phyloP scores from a whole-genome alignment of 148 eudicot genomes.

The Spergularia bocconei region DNA sequence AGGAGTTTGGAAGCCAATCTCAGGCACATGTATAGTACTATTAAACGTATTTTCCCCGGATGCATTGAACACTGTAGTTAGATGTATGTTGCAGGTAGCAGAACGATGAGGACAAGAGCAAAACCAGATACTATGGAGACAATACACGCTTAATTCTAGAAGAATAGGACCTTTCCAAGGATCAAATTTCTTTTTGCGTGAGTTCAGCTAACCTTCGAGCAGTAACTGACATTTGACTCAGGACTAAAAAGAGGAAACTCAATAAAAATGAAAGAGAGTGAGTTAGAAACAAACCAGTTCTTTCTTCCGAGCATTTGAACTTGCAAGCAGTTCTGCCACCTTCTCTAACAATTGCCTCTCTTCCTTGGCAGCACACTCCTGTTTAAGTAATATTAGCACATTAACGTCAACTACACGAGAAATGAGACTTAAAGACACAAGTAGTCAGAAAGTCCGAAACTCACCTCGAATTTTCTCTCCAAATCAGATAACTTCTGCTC shows the following conservation, averaged over 20 bases:
- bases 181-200: not conserved
- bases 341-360: slow-evolving; percentile 78
- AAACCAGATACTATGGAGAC: not conserved
- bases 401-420: not conserved
- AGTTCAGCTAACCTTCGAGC: not conserved
- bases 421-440: slow-evolving; percentile 13
- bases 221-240: slow-evolving; percentile 5
- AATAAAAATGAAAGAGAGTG: not conserved
- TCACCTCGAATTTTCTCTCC: slow-evolving; percentile 89
- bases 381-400: slow-evolving; percentile 10
- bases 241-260: not conserved
- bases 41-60: not conserved
- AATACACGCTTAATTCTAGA: not conserved
- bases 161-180: not conserved
- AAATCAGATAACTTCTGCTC: slow-evolving; percentile 77
- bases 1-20: slow-evolving; percentile 1
- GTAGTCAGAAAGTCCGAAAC: slow-evolving; percentile 4
- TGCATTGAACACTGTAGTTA: no score
- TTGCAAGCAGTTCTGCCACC: slow-evolving; percentile 91
- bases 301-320: slow-evolving; percentile 91
- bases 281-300: slow-evolving; percentile 53
- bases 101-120: not conserved
- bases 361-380: slow-evolving; percentile 95
- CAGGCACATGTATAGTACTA: not conserved
- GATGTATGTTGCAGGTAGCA: not conserved